Evolutionary conservation across 2,329 filamentous ascomycete genomes (phyloP).

Genomic region (Arthrobotrys pseudoclavata): DNA sequence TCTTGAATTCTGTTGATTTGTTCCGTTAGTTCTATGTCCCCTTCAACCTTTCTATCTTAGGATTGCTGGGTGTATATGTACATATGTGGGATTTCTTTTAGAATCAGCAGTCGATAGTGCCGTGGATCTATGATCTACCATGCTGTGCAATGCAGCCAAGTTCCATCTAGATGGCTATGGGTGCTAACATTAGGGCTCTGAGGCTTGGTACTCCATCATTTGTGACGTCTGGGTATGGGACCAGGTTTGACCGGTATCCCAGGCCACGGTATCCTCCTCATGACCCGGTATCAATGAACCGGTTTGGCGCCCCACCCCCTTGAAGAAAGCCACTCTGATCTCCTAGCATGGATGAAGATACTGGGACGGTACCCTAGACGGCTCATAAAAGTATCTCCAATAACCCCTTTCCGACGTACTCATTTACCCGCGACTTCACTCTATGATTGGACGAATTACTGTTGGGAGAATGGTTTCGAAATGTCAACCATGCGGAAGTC

Average conservation of each 20-base stretch:
- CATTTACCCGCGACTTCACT: slow-evolving; percentile 37
- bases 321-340: not conserved
- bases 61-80: slow-evolving; percentile 1
- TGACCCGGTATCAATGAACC: slow-evolving; percentile 22
- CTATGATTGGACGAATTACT: slow-evolving; percentile 40
- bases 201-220: not conserved
- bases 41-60: slow-evolving; percentile 22
- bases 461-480: slow-evolving; percentile 41
- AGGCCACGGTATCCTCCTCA: slow-evolving; percentile 12
- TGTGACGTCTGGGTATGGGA: not conserved
- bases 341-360: not conserved
- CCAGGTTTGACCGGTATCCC: not conserved
- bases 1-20: slow-evolving; percentile 18
- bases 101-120: not conserved
- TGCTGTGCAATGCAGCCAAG: not conserved
- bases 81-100: slow-evolving; percentile 10
- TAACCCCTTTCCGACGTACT: slow-evolving; percentile 15
- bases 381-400: slow-evolving; percentile 31
- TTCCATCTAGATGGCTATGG: not conserved
- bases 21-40: slow-evolving; percentile 40
- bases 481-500: slow-evolving; percentile 44
- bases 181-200: not conserved
- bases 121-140: slow-evolving; percentile 30
- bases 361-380: slow-evolving; percentile 37
- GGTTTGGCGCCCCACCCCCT: not conserved